Conservation (phyloP, 208 protist species). For the Leptomonas pyrrhocoris region DNA sequence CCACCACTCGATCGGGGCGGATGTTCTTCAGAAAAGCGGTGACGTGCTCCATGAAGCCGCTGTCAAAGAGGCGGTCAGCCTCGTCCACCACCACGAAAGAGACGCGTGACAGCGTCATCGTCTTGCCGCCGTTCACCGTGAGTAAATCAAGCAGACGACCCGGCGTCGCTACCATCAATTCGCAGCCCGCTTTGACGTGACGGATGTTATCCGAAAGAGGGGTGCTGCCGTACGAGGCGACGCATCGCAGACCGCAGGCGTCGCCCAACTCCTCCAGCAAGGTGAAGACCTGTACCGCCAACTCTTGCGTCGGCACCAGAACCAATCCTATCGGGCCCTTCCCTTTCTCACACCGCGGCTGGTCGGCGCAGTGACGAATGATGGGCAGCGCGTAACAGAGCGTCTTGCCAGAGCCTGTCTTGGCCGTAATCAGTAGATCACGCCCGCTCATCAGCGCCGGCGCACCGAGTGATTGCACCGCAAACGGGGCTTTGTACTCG, state of each 20-base stretch:
- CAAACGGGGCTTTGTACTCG: constrained; percentile 78
- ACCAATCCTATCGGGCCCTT: constrained; percentile 92
- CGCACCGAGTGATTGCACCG: constrained; percentile 83
- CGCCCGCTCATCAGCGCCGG: constrained; percentile 88
- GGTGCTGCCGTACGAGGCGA: constrained; percentile 80
- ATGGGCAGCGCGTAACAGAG: constrained; percentile 92
- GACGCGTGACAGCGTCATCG: constrained; percentile 60
- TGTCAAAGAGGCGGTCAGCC: constrained; percentile 94
- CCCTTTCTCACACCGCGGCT: constrained; percentile 68
- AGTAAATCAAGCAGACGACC: constrained; percentile 90
- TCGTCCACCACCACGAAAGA: constrained; percentile 94
- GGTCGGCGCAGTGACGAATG: constrained; percentile 87
- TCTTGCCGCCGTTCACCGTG: constrained; percentile 76
- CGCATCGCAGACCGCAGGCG: constrained; percentile 49
- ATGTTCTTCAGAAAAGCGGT: constrained; percentile 90
- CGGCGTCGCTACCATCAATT: constrained; percentile 86
- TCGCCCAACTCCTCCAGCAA: constrained; percentile 77
- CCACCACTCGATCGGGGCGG: constrained; percentile 85
- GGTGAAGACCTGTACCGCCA: constrained; percentile 88
- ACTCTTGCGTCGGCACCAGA: constrained; percentile 94
- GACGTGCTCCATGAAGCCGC: constrained; percentile 94
- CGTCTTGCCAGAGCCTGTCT: constrained; percentile 96
- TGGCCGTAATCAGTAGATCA: constrained; percentile 90
- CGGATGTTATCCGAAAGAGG: constrained; percentile 81
- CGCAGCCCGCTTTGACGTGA: constrained; percentile 61